A percentile compares a stretch with the other conserved stretches of the same genome.
Conservation (phyloP, 352 stramenopile genomes). For the Plasmopara viticola region DNA sequence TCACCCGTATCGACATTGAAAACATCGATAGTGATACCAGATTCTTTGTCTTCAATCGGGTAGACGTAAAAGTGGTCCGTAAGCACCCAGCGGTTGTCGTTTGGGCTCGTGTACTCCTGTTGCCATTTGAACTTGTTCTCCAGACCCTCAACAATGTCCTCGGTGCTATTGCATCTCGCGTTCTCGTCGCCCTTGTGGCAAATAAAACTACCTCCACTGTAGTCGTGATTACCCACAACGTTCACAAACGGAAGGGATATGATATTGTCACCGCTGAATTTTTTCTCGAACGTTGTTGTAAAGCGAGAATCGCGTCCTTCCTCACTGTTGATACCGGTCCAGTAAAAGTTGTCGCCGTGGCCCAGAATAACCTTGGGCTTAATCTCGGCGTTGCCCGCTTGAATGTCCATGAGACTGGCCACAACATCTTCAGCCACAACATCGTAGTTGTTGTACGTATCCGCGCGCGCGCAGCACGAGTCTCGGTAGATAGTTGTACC, state of each 20-base stretch:
- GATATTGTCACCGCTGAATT: constrained; percentile 37
- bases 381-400: constrained; percentile 24
- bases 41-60: constrained; percentile 25
- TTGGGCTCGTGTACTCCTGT: constrained; percentile 34
- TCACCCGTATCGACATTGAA: constrained; percentile 53
- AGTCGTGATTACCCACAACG: constrained; percentile 66
- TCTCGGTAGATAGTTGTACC: constrained; percentile 49
- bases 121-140: constrained; percentile 47
- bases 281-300: constrained; percentile 47
- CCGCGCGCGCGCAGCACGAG: constrained; percentile 58
- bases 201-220: constrained; percentile 45
- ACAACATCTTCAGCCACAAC: constrained; percentile 55
- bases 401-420: constrained; percentile 52
- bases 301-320: constrained; percentile 40
- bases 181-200: constrained; percentile 28
- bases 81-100: constrained; percentile 47
- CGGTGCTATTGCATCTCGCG: constrained; percentile 23
- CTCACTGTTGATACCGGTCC: constrained; percentile 42
- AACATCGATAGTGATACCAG: constrained; percentile 43
- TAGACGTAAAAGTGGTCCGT: constrained; percentile 53
- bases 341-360: constrained; percentile 68
- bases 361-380: constrained; percentile 54
- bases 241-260: constrained; percentile 42
- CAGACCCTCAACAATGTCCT: constrained; percentile 18
- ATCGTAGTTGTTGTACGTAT: constrained; percentile 47